Evolutionary conservation across 352 stramenopile genomes (phyloP), one percentile per base, ranked within the genome.

Genomic region (Peronospora belbahrii): DNA sequence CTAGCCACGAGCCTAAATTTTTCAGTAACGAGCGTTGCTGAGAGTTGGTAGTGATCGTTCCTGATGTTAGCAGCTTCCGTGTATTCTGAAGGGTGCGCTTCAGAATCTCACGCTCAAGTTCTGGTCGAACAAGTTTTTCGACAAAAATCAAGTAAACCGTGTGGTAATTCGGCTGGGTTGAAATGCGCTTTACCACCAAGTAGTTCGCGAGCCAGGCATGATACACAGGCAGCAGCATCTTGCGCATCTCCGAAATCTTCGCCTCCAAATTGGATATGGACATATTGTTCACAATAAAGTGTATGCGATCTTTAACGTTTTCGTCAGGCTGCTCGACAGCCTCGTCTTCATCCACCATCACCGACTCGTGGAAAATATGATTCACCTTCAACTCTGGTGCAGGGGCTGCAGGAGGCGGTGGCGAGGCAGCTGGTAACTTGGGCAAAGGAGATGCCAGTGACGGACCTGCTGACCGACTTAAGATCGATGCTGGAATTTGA

Each of bases 251-350:
- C 15, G 92, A 74, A 20, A 97, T 96, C 70, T 99, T 99, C 20
- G 75, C 76, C 40, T 98, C 93, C 15, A 99, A 68, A 61, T 99
- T 99, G 18, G 82, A 95, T 42, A 96, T 91, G 35, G 95, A 97
- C 64, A 99, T 92, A 64, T 99, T 99, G 74, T 99, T 99, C 57
- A 99, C 96, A 14, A 99, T 93, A 56, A 99, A 98, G 63, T 98
- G 94, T 52, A 99, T 96, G n/a, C 95, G 77, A 63, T 99, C 96
- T 44, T 97, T 82, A 36, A 98, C 59, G 15, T 50, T 76, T 56
- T 91, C 77, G 9, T 92, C 83, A 0, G 83, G 83, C 45, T 94
- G 80, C 32, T 63, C 51, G 19, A 88, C 61, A 9, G 58, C 63
- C 56, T 85, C 73, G 20, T 68, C 46, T 24, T 90, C 77, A 27